A percentile compares a stretch with the other conserved stretches of the same genome.
phyloP scores from a whole-genome alignment of 176 grass and related monocot species.

The Musa itinerans region DNA sequence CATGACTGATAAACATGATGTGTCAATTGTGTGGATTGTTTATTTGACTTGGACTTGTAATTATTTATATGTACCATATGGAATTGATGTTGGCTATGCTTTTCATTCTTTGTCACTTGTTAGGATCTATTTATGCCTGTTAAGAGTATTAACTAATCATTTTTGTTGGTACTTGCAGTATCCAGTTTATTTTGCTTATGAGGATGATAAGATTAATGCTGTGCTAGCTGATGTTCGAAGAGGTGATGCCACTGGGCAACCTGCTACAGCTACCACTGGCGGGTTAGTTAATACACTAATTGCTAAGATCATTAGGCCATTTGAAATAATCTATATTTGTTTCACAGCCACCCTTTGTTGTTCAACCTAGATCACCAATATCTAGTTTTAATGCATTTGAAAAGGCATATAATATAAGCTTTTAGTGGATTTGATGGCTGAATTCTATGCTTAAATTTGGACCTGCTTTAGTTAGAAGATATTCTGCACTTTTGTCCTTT shows the following conservation, averaged over 20 bases:
- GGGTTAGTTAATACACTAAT: conserved; percentile 46
- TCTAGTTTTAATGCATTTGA: not conserved
- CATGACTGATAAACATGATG: not conserved
- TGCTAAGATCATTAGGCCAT: too few relatives aligned
- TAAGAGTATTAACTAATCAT: conserved; percentile 22
- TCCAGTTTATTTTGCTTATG: conserved; percentile 84
- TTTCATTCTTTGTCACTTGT: not conserved
- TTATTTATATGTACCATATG: not conserved
- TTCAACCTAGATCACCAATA: not conserved
- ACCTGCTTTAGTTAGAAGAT: not conserved
- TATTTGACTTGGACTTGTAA: not conserved
- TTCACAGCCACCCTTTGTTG: not conserved
- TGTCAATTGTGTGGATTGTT: not conserved
- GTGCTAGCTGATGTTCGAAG: conserved; percentile 67
- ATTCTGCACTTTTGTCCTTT: not conserved
- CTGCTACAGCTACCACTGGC: conserved; percentile 70
- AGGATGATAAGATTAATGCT: conserved; percentile 52
- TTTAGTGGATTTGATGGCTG: not conserved
- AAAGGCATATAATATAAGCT: not conserved
- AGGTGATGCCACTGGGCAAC: conserved; percentile 59
- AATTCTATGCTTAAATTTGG: not conserved
- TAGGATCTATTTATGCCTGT: not conserved
- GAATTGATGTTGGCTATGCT: not conserved
- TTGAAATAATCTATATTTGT: too few relatives aligned
- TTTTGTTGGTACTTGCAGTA: conserved; percentile 46